phyloP scores from a whole-genome alignment of 495 filamentous ascomycete species.

The Penicillium antarcticum region DNA sequence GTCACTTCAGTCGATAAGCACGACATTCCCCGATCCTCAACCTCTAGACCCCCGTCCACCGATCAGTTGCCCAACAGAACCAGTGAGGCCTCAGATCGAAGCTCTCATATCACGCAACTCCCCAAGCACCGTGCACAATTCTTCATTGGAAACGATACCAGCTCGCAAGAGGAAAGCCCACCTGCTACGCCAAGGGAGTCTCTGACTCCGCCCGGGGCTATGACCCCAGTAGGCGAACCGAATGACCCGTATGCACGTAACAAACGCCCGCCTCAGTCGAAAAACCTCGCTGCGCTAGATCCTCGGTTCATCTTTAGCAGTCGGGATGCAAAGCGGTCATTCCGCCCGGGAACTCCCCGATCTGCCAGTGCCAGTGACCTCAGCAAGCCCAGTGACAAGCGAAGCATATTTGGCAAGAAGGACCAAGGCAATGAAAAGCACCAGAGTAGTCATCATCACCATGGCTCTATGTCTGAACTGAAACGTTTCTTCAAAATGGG shows the following conservation, averaged over 20 bases:
- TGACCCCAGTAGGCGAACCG: constrained; percentile 74
- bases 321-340: constrained; percentile 49
- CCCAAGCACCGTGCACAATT: constrained; percentile 67
- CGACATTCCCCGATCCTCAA: constrained; percentile 30
- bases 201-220: constrained; percentile 61
- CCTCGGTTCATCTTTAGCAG: constrained; percentile 78
- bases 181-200: constrained; percentile 53
- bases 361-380: constrained; percentile 48
- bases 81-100: constrained; percentile 38
- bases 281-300: constrained; percentile 68
- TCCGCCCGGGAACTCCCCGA: constrained; percentile 36
- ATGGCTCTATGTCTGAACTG: constrained; percentile 89
- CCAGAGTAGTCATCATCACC: constrained; percentile 36
- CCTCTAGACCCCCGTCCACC: constrained; percentile 47
- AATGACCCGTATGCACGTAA: constrained; percentile 88
- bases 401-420: constrained; percentile 48
- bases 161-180: constrained; percentile 49
- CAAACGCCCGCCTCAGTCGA: constrained; percentile 70
- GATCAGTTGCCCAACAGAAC: constrained; percentile 33
- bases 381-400: constrained; percentile 41
- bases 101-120: constrained; percentile 32
- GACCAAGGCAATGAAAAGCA: constrained; percentile 34
- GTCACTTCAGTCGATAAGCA: constrained; percentile 29
- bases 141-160: constrained; percentile 63
- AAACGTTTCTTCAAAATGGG: constrained; percentile 87